Conservation (phyloP, 2,329 filamentous ascomycete species). For the Setomelanomma holmii region DNA sequence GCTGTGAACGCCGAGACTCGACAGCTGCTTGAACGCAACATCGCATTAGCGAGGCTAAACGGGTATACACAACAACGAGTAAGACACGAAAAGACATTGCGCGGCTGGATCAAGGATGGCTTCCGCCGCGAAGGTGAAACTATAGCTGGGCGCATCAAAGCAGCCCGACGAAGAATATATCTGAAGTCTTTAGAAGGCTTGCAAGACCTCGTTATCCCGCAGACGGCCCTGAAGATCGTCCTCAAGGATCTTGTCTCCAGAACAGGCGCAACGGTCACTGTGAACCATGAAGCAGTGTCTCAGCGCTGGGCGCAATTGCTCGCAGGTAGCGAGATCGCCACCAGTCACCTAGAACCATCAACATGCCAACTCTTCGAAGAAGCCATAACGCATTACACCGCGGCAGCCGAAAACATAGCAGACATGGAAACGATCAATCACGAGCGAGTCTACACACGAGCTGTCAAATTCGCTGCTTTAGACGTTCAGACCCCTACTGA, state of each 20-base stretch:
- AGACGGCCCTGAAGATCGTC: slow-evolving; percentile 20
- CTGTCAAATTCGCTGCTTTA: slow-evolving; percentile 17
- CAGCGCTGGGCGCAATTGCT: no score
- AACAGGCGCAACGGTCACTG: not conserved
- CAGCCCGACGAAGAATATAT: slow-evolving; percentile 8
- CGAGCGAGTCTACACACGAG: no score
- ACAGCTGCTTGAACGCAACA: slow-evolving; percentile 4
- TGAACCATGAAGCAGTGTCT: not conserved
- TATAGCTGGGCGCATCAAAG: slow-evolving; percentile 9
- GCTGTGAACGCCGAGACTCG: slow-evolving; percentile 4
- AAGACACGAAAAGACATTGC: not conserved
- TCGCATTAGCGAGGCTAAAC: not conserved
- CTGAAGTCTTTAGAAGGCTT: slow-evolving; percentile 11
- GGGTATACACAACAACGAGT: not conserved
- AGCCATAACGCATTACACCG: no score
- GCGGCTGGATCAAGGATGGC: slow-evolving; percentile 6
- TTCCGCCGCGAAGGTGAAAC: not conserved
- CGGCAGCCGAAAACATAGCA: no score
- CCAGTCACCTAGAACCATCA: no score
- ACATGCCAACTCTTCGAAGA: no score
- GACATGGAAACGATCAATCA: no score
- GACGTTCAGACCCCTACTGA: slow-evolving; percentile 9
- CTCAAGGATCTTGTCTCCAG: not conserved
- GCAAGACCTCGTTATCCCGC: slow-evolving; percentile 17
- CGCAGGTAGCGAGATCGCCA: no score